phyloP scores from a whole-genome alignment of 108 stramenopile species.

The Cylindrotheca fusiformis region DNA sequence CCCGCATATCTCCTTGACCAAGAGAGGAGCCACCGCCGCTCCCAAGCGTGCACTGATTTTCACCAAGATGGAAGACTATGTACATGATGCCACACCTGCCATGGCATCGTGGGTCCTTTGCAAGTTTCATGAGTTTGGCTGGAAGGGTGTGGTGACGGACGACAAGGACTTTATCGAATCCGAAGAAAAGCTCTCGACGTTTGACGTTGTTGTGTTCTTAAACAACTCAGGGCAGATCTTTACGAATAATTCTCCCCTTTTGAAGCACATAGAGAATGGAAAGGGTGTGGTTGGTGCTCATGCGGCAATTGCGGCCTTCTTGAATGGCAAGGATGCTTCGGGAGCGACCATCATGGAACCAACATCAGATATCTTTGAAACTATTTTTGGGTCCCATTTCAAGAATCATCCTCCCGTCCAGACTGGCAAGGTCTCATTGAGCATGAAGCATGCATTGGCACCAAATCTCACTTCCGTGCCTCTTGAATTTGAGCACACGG shows the following conservation, averaged over 20 bases:
- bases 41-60: constrained; percentile 21
- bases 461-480: constrained; percentile 3
- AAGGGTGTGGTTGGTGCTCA: constrained; percentile 23
- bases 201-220: constrained; percentile 8
- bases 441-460: background rate
- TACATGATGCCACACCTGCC: constrained; percentile 24
- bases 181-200: background rate
- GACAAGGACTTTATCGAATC: constrained; percentile 10
- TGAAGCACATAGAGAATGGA: constrained; percentile 12
- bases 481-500: constrained; percentile 6
- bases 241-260: background rate
- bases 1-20: background rate
- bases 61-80: constrained; percentile 22
- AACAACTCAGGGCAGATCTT: constrained; percentile 28
- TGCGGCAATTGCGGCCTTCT: constrained; percentile 18
- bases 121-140: constrained; percentile 4
- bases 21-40: background rate
- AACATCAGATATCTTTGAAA: constrained; percentile 10
- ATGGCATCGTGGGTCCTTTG: constrained; percentile 12
- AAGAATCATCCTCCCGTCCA: constrained; percentile 23
- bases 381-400: constrained; percentile 25
- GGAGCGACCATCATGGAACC: constrained; percentile 19
- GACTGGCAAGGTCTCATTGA: constrained; percentile 4
- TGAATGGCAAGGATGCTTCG: constrained; percentile 22
- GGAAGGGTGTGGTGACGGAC: constrained; percentile 11